phyloP scores from a whole-genome alignment of 305 asterid genomes.

The Petunia hybrid region DNA sequence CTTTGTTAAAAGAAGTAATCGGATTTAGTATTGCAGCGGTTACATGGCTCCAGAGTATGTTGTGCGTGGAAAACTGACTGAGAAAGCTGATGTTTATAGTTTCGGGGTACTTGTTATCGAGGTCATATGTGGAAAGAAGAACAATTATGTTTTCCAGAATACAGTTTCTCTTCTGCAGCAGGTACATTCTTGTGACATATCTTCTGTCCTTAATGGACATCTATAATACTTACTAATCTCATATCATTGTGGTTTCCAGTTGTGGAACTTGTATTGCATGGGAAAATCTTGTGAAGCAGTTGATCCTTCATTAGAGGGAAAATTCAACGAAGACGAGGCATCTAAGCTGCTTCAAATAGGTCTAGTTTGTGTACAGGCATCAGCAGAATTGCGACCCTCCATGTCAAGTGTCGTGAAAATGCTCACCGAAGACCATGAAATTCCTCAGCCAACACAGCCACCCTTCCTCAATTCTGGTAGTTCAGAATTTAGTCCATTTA shows the following conservation, averaged over 20 bases:
- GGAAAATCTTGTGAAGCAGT: slow-evolving; percentile 51
- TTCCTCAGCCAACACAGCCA: slow-evolving; percentile 58
- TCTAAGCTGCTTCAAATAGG: slow-evolving; percentile 53
- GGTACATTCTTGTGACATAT: slow-evolving; percentile 40
- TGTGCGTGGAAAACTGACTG: slow-evolving; percentile 62
- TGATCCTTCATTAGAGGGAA: slow-evolving; percentile 51
- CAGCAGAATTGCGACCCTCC: slow-evolving; percentile 59
- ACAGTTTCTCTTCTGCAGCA: slow-evolving; percentile 53
- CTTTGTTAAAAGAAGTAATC: not conserved
- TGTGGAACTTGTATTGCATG: slow-evolving; percentile 52
- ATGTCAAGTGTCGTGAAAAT: slow-evolving; percentile 63
- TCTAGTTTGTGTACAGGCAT: slow-evolving; percentile 63
- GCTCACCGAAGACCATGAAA: slow-evolving; percentile 47
- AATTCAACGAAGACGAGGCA: slow-evolving; percentile 49
- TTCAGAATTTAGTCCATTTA: slow-evolving; percentile 37
- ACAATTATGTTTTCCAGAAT: slow-evolving; percentile 45
- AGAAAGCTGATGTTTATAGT: slow-evolving; percentile 70
- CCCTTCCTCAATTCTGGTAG: slow-evolving; percentile 55
- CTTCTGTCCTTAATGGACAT: not conserved
- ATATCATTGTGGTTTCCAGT: slow-evolving; percentile 37
- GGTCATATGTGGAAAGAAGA: slow-evolving; percentile 53
- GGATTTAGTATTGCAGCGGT: slow-evolving; percentile 45
- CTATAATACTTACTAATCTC: not conserved
- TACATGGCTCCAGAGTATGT: slow-evolving; percentile 81
- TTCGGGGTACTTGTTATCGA: slow-evolving; percentile 68